Evolutionary conservation across 768 basidiomycete species (phyloP).

Genomic region (Boletus reticulatus): DNA sequence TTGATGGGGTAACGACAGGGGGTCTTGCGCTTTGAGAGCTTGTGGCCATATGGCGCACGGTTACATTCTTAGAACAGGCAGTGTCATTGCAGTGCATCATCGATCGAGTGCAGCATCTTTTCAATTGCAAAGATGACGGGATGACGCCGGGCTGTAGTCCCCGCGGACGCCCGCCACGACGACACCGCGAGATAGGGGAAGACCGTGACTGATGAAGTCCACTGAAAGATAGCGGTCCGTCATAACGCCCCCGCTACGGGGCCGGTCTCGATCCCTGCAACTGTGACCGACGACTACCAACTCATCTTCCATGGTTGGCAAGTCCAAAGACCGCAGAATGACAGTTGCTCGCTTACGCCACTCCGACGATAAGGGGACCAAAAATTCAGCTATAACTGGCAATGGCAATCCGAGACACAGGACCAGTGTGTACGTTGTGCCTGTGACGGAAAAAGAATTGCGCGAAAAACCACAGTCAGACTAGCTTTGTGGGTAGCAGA

Average conservation of each 20-base stretch:
- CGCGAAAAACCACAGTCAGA: background rate
- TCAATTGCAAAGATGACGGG: conserved; percentile 4
- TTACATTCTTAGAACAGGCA: conserved; percentile 7
- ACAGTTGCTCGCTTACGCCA: background rate
- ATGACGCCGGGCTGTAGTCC: background rate
- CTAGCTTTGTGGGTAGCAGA: background rate
- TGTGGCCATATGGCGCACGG: background rate
- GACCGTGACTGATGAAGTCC: background rate
- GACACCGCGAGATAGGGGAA: background rate
- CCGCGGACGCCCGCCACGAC: background rate
- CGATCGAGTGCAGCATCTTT: background rate
- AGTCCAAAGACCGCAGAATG: background rate
- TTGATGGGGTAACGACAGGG: background rate
- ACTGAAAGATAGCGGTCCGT: background rate
- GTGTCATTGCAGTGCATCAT: conserved; percentile 10
- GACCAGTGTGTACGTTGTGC: background rate
- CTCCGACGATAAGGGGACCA: background rate
- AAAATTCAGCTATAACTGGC: conserved; percentile 1
- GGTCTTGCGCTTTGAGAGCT: background rate
- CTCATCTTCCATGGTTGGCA: background rate
- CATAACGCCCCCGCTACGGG: too few relatives aligned
- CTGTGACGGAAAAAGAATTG: background rate
- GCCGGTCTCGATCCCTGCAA: background rate
- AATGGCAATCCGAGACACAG: background rate
- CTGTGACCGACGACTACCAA: background rate